These are phyloP conservation scores for Avicennia marina DNA, from an alignment of 257 asterid species.

Conservation along the genomic window DNA sequence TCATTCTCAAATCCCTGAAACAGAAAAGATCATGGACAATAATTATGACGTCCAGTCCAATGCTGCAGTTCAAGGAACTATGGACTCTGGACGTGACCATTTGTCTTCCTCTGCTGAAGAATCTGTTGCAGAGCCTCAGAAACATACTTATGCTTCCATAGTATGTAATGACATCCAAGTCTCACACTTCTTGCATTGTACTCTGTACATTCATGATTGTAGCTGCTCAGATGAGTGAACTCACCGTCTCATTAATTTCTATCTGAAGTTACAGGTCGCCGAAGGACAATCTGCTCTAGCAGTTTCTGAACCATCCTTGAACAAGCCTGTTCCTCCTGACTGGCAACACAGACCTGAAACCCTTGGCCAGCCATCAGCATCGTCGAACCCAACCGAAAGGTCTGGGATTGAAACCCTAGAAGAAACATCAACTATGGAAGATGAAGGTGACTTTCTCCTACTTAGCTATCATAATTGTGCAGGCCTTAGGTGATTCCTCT, in stretches of 20 bases:
- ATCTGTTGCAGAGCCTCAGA: slow-evolving; percentile 67
- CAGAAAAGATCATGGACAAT: slow-evolving; percentile 57
- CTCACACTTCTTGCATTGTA: slow-evolving; percentile 6
- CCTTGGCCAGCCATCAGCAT: slow-evolving; percentile 40
- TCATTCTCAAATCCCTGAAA: slow-evolving; percentile 48
- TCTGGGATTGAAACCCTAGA: slow-evolving; percentile 51
- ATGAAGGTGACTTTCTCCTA: slow-evolving; percentile 52
- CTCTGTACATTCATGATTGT: slow-evolving; percentile 1
- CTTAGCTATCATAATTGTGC: neutral
- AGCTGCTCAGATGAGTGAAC: slow-evolving; percentile 8
- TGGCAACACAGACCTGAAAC: slow-evolving; percentile 60
- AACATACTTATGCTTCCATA: slow-evolving; percentile 96
- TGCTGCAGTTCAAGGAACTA: slow-evolving; percentile 62
- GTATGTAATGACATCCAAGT: slow-evolving; percentile 43
- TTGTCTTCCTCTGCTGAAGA: slow-evolving; percentile 60
- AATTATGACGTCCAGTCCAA: slow-evolving; percentile 57
- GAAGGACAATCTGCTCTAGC: slow-evolving; percentile 57
- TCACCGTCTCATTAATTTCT: slow-evolving; percentile 14
- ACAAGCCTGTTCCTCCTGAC: slow-evolving; percentile 52
- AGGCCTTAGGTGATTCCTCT: neutral
- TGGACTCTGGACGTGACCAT: slow-evolving; percentile 53
- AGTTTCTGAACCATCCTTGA: slow-evolving; percentile 30
- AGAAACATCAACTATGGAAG: slow-evolving; percentile 63
- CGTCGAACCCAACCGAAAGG: slow-evolving; percentile 48
- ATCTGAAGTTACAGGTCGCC: slow-evolving; percentile 56